These are phyloP conservation scores for Bocquillonia castaneifolia DNA, from an alignment of 441 rosid species.

Conservation along the genomic window DNA sequence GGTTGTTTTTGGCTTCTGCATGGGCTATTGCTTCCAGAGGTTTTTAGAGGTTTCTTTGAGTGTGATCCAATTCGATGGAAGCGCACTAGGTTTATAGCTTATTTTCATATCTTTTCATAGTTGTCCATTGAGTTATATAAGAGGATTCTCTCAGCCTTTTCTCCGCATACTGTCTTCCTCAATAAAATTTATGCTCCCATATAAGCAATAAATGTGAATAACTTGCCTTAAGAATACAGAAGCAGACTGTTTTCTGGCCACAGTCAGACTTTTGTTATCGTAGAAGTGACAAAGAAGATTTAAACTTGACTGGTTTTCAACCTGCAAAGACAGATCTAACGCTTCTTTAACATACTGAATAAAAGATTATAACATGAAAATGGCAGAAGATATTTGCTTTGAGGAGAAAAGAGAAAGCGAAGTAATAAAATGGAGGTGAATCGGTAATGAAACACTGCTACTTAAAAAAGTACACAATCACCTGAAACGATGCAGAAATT, in stretches of 20 bases:
- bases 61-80: neutral
- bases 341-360: slow-evolving; percentile 7
- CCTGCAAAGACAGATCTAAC: slow-evolving; percentile 41
- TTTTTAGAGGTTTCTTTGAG: neutral
- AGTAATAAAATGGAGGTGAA: neutral
- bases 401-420: neutral
- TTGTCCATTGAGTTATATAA: neutral
- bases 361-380: slow-evolving; percentile 1
- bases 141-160: neutral
- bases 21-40: neutral
- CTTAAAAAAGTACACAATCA: neutral
- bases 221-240: slow-evolving; percentile 67
- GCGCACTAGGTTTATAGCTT: neutral
- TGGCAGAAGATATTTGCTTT: slow-evolving; percentile 2
- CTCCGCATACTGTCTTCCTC: neutral
- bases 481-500: neutral
- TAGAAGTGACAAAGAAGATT: slow-evolving; percentile 59
- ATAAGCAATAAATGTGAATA: slow-evolving; percentile 10
- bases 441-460: neutral
- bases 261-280: slow-evolving; percentile 51
- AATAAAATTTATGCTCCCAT: neutral
- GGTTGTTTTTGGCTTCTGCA: neutral
- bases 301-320: slow-evolving; percentile 75
- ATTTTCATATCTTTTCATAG: neutral
- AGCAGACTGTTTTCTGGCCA: slow-evolving; percentile 64